These are phyloP conservation scores for Saxispiralis lemnorum DNA, from an alignment of 495 filamentous ascomycete genomes.

Conservation along the genomic window DNA sequence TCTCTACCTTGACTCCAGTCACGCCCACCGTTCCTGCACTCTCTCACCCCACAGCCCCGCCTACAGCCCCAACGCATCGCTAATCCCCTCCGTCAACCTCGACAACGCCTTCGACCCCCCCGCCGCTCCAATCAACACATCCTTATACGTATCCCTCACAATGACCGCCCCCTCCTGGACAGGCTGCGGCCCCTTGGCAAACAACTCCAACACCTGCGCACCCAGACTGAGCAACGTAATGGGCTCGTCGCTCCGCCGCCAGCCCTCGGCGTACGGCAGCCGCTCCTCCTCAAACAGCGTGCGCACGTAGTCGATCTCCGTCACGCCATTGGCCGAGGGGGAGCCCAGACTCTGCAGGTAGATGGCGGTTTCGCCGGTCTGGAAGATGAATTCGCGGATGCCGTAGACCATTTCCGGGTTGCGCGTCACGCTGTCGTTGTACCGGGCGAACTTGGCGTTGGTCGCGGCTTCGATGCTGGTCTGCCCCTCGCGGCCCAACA, in stretches of 20 bases:
- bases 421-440: background rate
- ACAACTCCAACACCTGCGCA: constrained; percentile 2
- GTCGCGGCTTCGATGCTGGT: constrained; percentile 10
- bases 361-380: constrained; percentile 16
- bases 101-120: too few species aligned
- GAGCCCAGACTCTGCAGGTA: constrained; percentile 12
- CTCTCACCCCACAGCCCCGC: too few species aligned
- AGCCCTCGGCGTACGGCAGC: constrained; percentile 17
- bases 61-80: too few species aligned
- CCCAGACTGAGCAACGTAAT: constrained; percentile 5
- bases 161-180: too few species aligned
- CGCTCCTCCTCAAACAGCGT: constrained; percentile 18
- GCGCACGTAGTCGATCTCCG: constrained; percentile 13
- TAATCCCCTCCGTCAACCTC: too few species aligned
- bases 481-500: constrained; percentile 5
- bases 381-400: constrained; percentile 9
- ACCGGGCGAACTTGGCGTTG: constrained; percentile 7
- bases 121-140: too few species aligned
- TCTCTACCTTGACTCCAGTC: too few species aligned
- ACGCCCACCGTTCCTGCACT: too few species aligned
- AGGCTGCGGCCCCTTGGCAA: background rate
- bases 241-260: constrained; percentile 6
- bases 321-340: constrained; percentile 8
- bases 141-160: too few species aligned
- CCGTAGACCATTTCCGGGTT: constrained; percentile 14